Evolutionary conservation across 768 basidiomycete species (phyloP).

Genomic region (Gyrodon lividus): DNA sequence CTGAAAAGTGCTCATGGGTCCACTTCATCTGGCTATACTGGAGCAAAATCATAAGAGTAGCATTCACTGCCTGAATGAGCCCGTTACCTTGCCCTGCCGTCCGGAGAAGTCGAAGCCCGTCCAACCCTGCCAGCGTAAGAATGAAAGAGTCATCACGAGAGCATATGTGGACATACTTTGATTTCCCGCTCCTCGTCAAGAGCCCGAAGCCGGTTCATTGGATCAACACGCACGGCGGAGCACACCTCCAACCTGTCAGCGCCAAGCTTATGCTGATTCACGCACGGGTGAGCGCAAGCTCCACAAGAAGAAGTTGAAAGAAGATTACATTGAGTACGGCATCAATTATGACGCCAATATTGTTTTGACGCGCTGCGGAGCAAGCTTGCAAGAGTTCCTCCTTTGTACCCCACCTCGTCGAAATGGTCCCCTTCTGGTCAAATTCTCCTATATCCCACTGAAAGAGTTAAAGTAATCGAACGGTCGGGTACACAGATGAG

Average conservation of each 20-base stretch:
- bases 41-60: not conserved
- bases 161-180: conserved; percentile 43
- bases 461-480: not conserved
- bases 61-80: not conserved
- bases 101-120: conserved; percentile 86
- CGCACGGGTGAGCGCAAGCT: conserved; percentile 7
- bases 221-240: conserved; percentile 66
- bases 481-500: not conserved
- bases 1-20: conserved; percentile 79
- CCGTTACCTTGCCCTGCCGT: conserved; percentile 62
- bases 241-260: conserved; percentile 76
- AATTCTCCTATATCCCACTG: conserved; percentile 92
- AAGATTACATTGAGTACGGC: conserved; percentile 80
- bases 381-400: conserved; percentile 75
- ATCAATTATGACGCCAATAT: conserved; percentile 78
- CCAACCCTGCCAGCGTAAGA: conserved; percentile 57
- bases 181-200: conserved; percentile 62
- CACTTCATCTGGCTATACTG: conserved; percentile 74
- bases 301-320: not conserved
- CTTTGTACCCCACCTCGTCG: conserved; percentile 87
- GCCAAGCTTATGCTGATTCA: conserved; percentile 73
- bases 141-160: not conserved
- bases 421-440: conserved; percentile 64
- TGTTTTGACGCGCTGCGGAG: conserved; percentile 59
- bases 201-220: conserved; percentile 61